Conservation (phyloP, 2,329 filamentous ascomycete genomes). For the Calonectria leucothoes region DNA sequence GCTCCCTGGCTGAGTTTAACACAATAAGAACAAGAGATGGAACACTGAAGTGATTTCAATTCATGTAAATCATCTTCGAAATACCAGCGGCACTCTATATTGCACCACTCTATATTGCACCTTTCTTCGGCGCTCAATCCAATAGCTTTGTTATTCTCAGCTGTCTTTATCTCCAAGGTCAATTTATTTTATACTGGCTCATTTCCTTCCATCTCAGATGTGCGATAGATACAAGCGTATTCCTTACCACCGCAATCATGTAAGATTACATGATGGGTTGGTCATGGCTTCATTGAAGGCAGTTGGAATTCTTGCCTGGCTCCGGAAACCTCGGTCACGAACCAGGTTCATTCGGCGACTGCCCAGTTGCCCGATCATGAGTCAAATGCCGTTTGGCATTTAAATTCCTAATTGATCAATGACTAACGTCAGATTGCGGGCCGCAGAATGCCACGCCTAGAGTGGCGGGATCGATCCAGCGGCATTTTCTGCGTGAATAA, state of each 20-base stretch:
- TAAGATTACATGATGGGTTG: background rate
- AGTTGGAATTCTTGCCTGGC: background rate
- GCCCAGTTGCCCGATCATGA: background rate
- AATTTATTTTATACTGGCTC: background rate
- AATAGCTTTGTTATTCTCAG: background rate
- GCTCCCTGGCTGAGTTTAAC: too few species aligned
- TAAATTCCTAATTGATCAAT: background rate
- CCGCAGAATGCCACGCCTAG: background rate
- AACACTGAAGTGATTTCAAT: background rate
- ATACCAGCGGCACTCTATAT: background rate
- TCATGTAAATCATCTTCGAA: background rate
- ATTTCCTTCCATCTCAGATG: background rate
- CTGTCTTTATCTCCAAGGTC: background rate
- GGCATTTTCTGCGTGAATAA: background rate
- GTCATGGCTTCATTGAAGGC: too few species aligned
- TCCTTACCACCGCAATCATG: background rate
- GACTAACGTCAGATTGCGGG: background rate
- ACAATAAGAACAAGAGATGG: background rate
- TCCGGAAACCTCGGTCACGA: background rate
- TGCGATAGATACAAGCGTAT: background rate
- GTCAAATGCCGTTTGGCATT: background rate
- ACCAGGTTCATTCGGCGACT: background rate
- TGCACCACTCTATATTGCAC: background rate
- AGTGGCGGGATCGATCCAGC: background rate
- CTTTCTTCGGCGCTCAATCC: background rate